Evolutionary conservation across 805 yeast species (phyloP), one percentile per base, ranked within the genome.

Genomic region (Ascoidea rubescens): DNA sequence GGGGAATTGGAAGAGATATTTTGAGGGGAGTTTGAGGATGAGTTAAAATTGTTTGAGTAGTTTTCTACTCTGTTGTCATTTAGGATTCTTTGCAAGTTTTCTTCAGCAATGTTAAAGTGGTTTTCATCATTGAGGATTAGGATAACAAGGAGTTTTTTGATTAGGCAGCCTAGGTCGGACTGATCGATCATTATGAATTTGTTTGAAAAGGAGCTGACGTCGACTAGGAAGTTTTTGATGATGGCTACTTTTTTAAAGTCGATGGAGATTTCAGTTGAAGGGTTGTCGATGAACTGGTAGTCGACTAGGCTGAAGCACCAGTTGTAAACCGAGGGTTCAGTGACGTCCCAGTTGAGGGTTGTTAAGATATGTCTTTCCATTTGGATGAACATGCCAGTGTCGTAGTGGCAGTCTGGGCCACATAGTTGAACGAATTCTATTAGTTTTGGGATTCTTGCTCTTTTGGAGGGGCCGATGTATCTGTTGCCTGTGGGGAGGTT

Each of bases 321-420:
- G 49, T 68, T 64, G 48, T 64, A 67, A 47, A 67, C 60, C 31
- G 73, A 69, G 0, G 86, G 79, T 51, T 76, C 80, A 49, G 75
- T 73, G 46, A 82, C 67, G n/a, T 73, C 67, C 95, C 95, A 86
- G 52, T 82, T 79, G 55, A 87, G 70, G 0, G 93, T 84, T 31
- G 75, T 67, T 54, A 87, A 70, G 14, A 87, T 77, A 61, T 86
- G 95, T 57, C 77, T 70, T 66, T 87, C 95, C 93, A 86, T 86
- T 64, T 85, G 93, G 30, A 75, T 69, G 62, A 80, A 79, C 79
- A 80, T 77, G 47, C 75, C 74, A 45, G 71, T 70, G 55, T 78
- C 82, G 61, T 84, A 86, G 8, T 74, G 74, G 59, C 79, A 75
- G 53, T 73, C 66, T 48, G 76, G 73, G 48, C 87, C 86, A 68